Conservation (phyloP, 306 rosid genomes). For the Chamaecrista fasciculata region DNA sequence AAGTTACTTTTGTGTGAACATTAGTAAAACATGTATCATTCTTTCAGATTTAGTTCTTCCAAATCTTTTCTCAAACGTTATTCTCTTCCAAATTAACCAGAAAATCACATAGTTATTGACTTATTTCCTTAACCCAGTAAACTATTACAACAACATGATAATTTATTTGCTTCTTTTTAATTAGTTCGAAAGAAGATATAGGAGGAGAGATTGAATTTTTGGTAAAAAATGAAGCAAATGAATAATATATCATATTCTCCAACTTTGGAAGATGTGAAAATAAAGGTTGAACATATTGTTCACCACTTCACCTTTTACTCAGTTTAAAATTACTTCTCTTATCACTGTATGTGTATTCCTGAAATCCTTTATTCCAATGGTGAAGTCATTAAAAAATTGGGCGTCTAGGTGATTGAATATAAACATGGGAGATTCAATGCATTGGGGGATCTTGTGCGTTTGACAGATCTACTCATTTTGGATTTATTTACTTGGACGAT, state of each 20-base stretch:
- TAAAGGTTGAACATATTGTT: neutral
- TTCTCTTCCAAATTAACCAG: neutral
- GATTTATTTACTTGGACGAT: neutral
- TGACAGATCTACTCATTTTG: constrained; percentile 15
- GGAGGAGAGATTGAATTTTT: neutral
- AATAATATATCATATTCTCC: neutral
- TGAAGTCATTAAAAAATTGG: constrained; percentile 18
- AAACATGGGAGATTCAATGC: constrained; percentile 4
- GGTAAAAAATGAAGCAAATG: constrained; percentile 7
- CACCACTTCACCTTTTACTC: neutral
- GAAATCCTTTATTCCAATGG: neutral
- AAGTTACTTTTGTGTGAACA: neutral
- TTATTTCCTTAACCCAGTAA: neutral
- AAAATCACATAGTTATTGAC: neutral
- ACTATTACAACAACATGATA: neutral
- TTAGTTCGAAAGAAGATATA: neutral
- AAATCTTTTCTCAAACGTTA: neutral
- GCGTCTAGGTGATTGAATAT: constrained; percentile 11
- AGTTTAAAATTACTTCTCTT: constrained; percentile 5
- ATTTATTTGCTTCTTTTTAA: neutral
- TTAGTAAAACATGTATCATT: neutral
- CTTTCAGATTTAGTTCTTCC: neutral
- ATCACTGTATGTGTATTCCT: constrained; percentile 21
- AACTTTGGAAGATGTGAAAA: constrained; percentile 5
- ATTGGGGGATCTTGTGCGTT: constrained; percentile 5